Evolutionary conservation across 371 early-diverging fungal genomes (phyloP).

Genomic region (Coemansia sp.): DNA sequence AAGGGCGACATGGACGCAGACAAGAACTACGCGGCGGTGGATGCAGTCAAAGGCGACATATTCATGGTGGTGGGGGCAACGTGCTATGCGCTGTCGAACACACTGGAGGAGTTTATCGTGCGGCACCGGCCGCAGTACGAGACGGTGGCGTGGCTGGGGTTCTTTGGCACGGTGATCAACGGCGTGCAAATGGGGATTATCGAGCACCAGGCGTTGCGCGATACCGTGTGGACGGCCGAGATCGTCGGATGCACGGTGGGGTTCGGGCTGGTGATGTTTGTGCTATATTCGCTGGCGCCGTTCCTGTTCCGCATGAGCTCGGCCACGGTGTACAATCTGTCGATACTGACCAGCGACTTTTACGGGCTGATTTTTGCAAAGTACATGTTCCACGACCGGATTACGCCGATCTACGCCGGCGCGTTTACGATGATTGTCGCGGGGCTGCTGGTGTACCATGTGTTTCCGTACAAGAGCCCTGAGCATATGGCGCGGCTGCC

Average conservation of each 20-base stretch:
- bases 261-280: conserved; percentile 68
- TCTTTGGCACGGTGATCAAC: conserved; percentile 70
- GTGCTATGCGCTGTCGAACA: conserved; percentile 69
- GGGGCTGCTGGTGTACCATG: conserved; percentile 65
- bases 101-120: conserved; percentile 66
- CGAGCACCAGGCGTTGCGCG: conserved; percentile 57
- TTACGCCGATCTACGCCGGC: conserved; percentile 62
- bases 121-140: conserved; percentile 69
- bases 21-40: conserved; percentile 54
- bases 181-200: conserved; percentile 66
- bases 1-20: conserved; percentile 62
- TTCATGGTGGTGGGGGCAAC: conserved; percentile 71
- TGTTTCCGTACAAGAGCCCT: conserved; percentile 56
- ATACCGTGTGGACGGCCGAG: conserved; percentile 51
- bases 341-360: conserved; percentile 74
- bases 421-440: conserved; percentile 64
- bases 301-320: conserved; percentile 66
- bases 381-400: conserved; percentile 60
- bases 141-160: conserved; percentile 68
- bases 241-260: conserved; percentile 61
- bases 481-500: conserved; percentile 34
- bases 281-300: conserved; percentile 67
- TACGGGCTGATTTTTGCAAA: conserved; percentile 71
- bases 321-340: conserved; percentile 75
- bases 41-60: conserved; percentile 66